A percentile compares a stretch with the other conserved stretches of the same genome.
phyloP scores from a whole-genome alignment of 106 monocot genomes.

The Posidonia australis region DNA sequence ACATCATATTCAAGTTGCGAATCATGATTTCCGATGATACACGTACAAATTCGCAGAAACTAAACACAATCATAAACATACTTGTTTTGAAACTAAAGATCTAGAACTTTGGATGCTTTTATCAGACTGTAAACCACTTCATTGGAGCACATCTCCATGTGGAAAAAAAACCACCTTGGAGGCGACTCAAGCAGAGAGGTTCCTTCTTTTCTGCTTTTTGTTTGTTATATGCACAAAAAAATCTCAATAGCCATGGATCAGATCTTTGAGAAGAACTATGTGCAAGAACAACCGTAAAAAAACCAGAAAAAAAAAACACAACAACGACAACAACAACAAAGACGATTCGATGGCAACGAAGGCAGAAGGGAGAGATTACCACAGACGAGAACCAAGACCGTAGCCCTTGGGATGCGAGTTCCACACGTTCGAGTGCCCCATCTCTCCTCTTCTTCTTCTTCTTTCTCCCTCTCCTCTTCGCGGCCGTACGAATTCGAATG shows the following conservation, averaged over 20 bases:
- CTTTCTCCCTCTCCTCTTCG: not conserved
- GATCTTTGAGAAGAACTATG: slow-evolving; percentile 46
- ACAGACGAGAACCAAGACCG: slow-evolving; percentile 11
- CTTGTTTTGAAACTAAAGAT: no score
- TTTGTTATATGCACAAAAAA: slow-evolving; percentile 40
- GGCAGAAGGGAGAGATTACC: not conserved
- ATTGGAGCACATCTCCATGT: slow-evolving; percentile 43
- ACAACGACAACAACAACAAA: not conserved
- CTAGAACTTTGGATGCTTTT: no score
- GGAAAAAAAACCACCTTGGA: no score
- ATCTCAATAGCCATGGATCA: slow-evolving; percentile 24
- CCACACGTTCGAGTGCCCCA: slow-evolving; percentile 13
- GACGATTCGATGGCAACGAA: not conserved
- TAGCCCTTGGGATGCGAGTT: slow-evolving; percentile 18
- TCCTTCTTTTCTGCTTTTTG: not conserved
- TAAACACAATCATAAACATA: no score
- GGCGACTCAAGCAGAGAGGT: slow-evolving; percentile 51
- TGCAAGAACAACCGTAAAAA: slow-evolving; percentile 12
- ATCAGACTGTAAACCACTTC: slow-evolving; percentile 24
- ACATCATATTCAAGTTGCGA: no score
- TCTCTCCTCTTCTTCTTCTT: not conserved
- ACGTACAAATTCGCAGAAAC: no score
- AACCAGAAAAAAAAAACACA: not conserved
- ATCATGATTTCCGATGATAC: no score
- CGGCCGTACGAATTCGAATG: not conserved